phyloP scores from a whole-genome alignment of 2,329 filamentous ascomycete genomes.

The Dactylellina parvicollis region DNA sequence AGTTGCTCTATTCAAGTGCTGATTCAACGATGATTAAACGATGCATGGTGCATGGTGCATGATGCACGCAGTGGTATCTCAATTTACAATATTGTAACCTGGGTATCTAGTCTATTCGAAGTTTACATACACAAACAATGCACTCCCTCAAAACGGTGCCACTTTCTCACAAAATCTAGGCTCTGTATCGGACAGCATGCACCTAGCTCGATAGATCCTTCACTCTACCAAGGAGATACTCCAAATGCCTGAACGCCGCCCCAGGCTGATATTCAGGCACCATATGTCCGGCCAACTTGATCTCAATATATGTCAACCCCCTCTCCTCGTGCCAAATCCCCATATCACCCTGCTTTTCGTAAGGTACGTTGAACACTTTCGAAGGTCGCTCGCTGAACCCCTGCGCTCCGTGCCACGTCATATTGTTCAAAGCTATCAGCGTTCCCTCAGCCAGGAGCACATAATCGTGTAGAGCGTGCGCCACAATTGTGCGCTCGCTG shows the following conservation, averaged over 20 bases:
- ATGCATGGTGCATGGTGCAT: too few relatives aligned
- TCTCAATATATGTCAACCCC: constrained; percentile 75
- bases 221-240: constrained; percentile 78
- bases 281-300: constrained; percentile 75
- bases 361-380: constrained; percentile 75
- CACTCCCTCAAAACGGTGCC: too few relatives aligned
- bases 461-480: constrained; percentile 75
- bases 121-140: too few relatives aligned
- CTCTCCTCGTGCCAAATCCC: constrained; percentile 78
- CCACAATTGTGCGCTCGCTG: constrained; percentile 77
- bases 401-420: constrained; percentile 78
- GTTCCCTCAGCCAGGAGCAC: constrained; percentile 75
- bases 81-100: too few relatives aligned
- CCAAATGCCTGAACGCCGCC: constrained; percentile 75
- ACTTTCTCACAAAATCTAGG: too few relatives aligned
- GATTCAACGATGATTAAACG: too few relatives aligned
- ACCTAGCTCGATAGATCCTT: constrained; percentile 63
- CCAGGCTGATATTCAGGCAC: constrained; percentile 74
- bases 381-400: constrained; percentile 73
- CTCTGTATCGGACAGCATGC: too few relatives aligned
- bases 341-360: constrained; percentile 71
- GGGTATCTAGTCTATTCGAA: too few relatives aligned
- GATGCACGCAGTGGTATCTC: too few relatives aligned
- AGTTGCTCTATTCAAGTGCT: too few relatives aligned
- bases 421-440: constrained; percentile 78